Percentiles rank a stretch among this genome's conserved stretches.
phyloP scores from a whole-genome alignment of 2,329 filamentous ascomycete genomes.

The Microdochium paspali region DNA sequence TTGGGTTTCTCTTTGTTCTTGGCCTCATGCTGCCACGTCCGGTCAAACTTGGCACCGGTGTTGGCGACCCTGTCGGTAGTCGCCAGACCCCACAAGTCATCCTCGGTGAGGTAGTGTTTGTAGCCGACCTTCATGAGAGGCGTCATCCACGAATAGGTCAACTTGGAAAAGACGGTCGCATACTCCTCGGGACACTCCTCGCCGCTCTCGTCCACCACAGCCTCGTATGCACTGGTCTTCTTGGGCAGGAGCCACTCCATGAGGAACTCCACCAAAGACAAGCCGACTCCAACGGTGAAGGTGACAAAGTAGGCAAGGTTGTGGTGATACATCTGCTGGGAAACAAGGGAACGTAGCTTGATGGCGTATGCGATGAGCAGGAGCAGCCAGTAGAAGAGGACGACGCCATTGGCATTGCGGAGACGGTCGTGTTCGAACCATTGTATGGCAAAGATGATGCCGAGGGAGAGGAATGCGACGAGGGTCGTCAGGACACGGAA shows the following conservation, averaged over 20 bases:
- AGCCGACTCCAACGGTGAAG: constrained; percentile 62
- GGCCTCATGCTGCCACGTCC: constrained; percentile 70
- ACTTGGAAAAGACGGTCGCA: constrained; percentile 82
- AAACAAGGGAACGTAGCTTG: constrained; percentile 78
- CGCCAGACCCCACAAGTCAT: constrained; percentile 89
- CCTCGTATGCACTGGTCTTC: constrained; percentile 52
- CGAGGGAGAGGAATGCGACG: constrained; percentile 61
- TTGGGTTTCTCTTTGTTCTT: constrained; percentile 61
- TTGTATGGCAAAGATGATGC: constrained; percentile 69
- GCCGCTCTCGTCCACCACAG: constrained; percentile 42
- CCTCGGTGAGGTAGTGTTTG: constrained; percentile 81
- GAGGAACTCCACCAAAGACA: constrained; percentile 62
- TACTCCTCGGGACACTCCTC: constrained; percentile 71
- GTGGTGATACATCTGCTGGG: constrained; percentile 60
- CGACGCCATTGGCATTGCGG: constrained; percentile 77
- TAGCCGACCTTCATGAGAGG: constrained; percentile 95
- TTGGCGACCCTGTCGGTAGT: constrained; percentile 68
- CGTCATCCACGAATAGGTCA: constrained; percentile 98
- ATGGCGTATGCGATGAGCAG: constrained; percentile 69
- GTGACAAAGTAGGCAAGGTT: constrained; percentile 67
- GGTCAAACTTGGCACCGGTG: constrained; percentile 61
- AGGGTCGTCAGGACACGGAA: constrained; percentile 80
- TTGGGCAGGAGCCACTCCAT: constrained; percentile 87
- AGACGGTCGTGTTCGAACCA: constrained; percentile 79
- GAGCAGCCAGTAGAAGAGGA: constrained; percentile 86